These are phyloP conservation scores for Rubroboletus pulcherrimus DNA, from an alignment of 768 basidiomycete genomes.

Conservation along the genomic window DNA sequence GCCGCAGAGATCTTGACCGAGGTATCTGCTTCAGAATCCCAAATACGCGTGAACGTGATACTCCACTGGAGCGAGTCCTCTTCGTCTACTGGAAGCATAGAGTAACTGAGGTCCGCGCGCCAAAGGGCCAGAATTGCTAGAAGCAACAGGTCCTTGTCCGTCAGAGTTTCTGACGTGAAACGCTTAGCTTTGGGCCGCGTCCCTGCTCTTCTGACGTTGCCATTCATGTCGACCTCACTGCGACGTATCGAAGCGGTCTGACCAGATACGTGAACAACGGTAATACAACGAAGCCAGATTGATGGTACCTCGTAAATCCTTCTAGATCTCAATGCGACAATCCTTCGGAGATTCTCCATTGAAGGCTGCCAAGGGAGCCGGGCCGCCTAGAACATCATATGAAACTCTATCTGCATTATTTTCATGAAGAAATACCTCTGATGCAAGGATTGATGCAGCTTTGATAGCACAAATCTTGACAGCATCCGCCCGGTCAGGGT, in stretches of 20 bases:
- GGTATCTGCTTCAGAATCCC: conserved; percentile 60
- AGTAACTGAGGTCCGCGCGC: conserved; percentile 55
- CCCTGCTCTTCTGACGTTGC: conserved; percentile 50
- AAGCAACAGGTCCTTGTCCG: conserved; percentile 67
- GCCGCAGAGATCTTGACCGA: conserved; percentile 62
- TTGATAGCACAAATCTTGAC: conserved; percentile 76
- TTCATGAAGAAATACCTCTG: conserved; percentile 48
- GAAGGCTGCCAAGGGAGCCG: conserved; percentile 56
- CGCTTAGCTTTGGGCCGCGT: conserved; percentile 60
- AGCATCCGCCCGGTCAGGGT: conserved; percentile 75
- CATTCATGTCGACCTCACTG: conserved; percentile 58
- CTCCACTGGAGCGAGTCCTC: conserved; percentile 47
- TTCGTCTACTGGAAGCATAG: conserved; percentile 41
- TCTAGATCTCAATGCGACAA: conserved; percentile 47
- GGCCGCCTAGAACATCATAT: conserved; percentile 38
- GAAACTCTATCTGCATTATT: neutral
- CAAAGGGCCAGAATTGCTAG: conserved; percentile 68
- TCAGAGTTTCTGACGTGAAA: conserved; percentile 52
- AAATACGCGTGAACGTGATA: conserved; percentile 46
- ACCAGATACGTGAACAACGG: conserved; percentile 9
- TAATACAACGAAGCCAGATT: conserved; percentile 2
- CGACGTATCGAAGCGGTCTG: conserved; percentile 52
- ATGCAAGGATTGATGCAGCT: conserved; percentile 62
- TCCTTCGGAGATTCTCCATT: conserved; percentile 44
- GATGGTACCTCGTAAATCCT: conserved; percentile 52